phyloP scores from a whole-genome alignment of 495 filamentous ascomycete species.

The Xylaria longipes region DNA sequence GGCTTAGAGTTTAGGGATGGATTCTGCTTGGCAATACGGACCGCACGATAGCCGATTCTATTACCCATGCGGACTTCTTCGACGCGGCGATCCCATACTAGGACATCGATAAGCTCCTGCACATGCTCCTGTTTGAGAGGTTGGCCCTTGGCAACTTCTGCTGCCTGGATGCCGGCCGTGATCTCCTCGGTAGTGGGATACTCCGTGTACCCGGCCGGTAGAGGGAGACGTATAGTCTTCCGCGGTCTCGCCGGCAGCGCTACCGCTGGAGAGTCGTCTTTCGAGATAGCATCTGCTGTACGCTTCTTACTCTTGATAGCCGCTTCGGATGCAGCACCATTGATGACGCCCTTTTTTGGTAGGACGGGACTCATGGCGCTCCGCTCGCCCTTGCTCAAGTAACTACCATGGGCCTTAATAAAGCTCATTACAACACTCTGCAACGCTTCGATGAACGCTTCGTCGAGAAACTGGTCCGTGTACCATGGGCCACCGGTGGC shows the following conservation, averaged over 20 bases:
- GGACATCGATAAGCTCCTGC: constrained; percentile 79
- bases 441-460: constrained; percentile 79
- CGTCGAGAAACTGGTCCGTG: constrained; percentile 84
- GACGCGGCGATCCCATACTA: constrained; percentile 82
- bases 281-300: constrained; percentile 51
- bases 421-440: constrained; percentile 71
- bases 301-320: constrained; percentile 50
- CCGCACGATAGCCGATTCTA: constrained; percentile 54
- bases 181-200: constrained; percentile 82
- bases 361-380: constrained; percentile 32
- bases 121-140: constrained; percentile 73
- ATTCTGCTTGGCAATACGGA: constrained; percentile 51
- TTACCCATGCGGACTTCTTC: constrained; percentile 59
- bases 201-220: constrained; percentile 68
- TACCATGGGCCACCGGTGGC: constrained; percentile 95
- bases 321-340: constrained; percentile 41
- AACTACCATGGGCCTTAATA: constrained; percentile 74
- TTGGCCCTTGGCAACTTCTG: constrained; percentile 67
- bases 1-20: constrained; percentile 40
- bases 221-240: constrained; percentile 62
- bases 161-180: constrained; percentile 69
- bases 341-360: constrained; percentile 54
- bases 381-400: constrained; percentile 46
- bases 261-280: constrained; percentile 38
- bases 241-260: constrained; percentile 44